A percentile compares a stretch with the other conserved stretches of the same genome.
These are phyloP conservation scores for Phytophthora foliorum DNA, from an alignment of 352 stramenopile species.

Conservation along the genomic window DNA sequence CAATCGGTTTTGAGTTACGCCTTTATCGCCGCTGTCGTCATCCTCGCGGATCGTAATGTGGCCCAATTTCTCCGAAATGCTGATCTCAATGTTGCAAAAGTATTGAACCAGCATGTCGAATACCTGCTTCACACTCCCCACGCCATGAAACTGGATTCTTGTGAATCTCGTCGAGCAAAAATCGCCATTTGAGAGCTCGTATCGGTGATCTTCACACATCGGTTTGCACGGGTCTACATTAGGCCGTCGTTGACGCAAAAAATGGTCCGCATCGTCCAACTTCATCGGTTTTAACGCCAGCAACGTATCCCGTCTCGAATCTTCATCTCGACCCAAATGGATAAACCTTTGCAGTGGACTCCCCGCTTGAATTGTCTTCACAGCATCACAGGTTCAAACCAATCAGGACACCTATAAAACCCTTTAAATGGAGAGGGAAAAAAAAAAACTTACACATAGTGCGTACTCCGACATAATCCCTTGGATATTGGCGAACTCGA, in stretches of 20 bases:
- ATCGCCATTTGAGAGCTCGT: constrained; percentile 36
- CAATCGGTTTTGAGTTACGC: constrained; percentile 42
- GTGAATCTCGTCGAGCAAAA: constrained; percentile 41
- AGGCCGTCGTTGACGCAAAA: constrained; percentile 37
- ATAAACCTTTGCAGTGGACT: constrained; percentile 47
- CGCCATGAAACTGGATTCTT: constrained; percentile 43
- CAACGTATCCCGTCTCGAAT: constrained; percentile 25
- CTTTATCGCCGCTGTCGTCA: constrained; percentile 39
- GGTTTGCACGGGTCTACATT: constrained; percentile 42
- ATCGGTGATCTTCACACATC: constrained; percentile 43
- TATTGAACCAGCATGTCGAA: constrained; percentile 48
- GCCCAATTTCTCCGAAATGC: constrained; percentile 47
- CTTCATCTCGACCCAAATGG: constrained; percentile 25
- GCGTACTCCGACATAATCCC: constrained; percentile 55
- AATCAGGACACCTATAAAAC: neutral
- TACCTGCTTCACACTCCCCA: constrained; percentile 41
- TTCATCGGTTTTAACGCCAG: constrained; percentile 40
- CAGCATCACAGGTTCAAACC: neutral
- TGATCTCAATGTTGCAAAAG: constrained; percentile 55
- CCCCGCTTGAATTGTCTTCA: constrained; percentile 44
- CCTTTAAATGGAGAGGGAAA: too few species aligned
- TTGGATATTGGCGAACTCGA: constrained; percentile 51
- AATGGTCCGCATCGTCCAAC: constrained; percentile 38
- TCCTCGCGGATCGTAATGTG: constrained; percentile 54
- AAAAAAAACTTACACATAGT: constrained; percentile 35